Conservation (phyloP, 1,139 yeast species). For the Hanseniaspora sp. region DNA sequence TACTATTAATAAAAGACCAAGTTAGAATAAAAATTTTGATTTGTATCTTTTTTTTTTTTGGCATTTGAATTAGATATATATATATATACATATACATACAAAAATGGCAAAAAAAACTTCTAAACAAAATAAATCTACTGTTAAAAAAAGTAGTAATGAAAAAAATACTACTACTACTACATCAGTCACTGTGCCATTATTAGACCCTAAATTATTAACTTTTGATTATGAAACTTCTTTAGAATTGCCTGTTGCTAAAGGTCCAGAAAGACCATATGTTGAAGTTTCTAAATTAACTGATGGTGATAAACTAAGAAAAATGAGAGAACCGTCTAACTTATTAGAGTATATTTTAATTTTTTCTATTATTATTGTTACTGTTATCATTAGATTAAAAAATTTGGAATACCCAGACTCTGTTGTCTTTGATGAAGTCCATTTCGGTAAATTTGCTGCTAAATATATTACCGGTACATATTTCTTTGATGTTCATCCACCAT, state of each 20-base stretch:
- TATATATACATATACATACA: background rate
- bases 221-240: slow-evolving; percentile 36
- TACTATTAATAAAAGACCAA: no score
- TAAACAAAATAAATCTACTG: background rate
- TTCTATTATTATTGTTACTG: slow-evolving; percentile 43
- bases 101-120: slow-evolving; percentile 11
- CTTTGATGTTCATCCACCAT: slow-evolving; percentile 92
- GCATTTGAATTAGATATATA: background rate
- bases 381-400: slow-evolving; percentile 48
- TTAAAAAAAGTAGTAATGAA: background rate
- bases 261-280: slow-evolving; percentile 36
- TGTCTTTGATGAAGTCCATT: slow-evolving; percentile 87
- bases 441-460: slow-evolving; percentile 68
- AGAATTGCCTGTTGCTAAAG: slow-evolving; percentile 33
- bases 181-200: background rate
- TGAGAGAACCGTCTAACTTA: slow-evolving; percentile 30
- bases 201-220: slow-evolving; percentile 5
- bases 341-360: slow-evolving; percentile 38
- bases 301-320: slow-evolving; percentile 25
- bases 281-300: slow-evolving; percentile 32
- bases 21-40: background rate
- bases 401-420: slow-evolving; percentile 64
- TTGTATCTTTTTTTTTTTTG: background rate
- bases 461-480: slow-evolving; percentile 63
- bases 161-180: background rate